Evolutionary conservation across 2,329 filamentous ascomycete genomes (phyloP).

Genomic region (Talaromyces atroroseus): DNA sequence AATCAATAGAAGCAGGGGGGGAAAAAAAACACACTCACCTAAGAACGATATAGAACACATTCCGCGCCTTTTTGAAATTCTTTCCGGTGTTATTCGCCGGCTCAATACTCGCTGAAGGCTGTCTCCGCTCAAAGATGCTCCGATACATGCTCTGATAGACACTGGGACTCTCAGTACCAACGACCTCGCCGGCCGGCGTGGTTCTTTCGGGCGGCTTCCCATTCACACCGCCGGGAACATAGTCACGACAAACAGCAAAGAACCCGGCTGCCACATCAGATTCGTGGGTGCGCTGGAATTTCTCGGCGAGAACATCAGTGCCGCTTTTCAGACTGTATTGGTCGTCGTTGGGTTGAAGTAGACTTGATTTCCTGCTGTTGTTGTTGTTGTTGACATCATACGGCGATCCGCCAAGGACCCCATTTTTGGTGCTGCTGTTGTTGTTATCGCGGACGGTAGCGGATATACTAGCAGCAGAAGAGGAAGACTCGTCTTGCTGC

Average conservation of each 20-base stretch:
- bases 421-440: not conserved
- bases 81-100: constrained; percentile 41
- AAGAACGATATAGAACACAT: constrained; percentile 88
- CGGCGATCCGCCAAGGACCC: constrained; percentile 17
- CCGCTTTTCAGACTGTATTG: constrained; percentile 57
- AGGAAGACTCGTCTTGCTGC: not conserved
- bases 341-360: constrained; percentile 57
- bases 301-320: constrained; percentile 55
- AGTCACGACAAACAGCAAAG: constrained; percentile 92
- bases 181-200: constrained; percentile 71
- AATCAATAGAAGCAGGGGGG: constrained; percentile 15
- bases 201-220: constrained; percentile 84
- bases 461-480: not conserved
- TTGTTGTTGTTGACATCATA: not conserved
- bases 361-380: not conserved
- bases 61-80: constrained; percentile 59
- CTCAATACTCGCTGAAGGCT: constrained; percentile 50
- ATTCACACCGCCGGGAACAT: constrained; percentile 84
- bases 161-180: constrained; percentile 70
- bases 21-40: constrained; percentile 52
- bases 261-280: constrained; percentile 81
- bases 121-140: constrained; percentile 84
- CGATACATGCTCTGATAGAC: constrained; percentile 98
- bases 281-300: constrained; percentile 58
- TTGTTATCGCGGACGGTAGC: not conserved